A percentile compares a stretch with the other conserved stretches of the same genome.
phyloP scores from a whole-genome alignment of 176 grass and related monocot species.

The Zoysia japonica region DNA sequence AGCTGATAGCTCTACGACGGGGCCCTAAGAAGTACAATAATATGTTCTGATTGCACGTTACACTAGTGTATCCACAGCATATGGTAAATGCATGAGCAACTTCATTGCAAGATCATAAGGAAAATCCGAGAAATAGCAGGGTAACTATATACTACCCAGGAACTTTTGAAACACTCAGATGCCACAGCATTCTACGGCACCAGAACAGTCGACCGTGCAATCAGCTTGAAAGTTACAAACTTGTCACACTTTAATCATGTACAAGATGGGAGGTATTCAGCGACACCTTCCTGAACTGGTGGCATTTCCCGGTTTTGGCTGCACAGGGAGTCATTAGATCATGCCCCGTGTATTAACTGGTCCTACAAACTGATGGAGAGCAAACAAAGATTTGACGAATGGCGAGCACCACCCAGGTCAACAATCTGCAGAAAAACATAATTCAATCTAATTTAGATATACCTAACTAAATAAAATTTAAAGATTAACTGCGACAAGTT shows the following conservation, averaged over 20 bases:
- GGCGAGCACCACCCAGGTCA: conserved; percentile 15
- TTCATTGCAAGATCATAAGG: conserved; percentile 4
- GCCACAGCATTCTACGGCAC: conserved; percentile 20
- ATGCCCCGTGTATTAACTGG: conserved; percentile 20
- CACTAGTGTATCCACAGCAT: no score
- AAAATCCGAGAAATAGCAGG: not conserved
- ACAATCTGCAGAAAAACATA: conserved; percentile 49
- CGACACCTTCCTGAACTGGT: conserved; percentile 40
- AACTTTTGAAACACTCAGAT: conserved; percentile 35
- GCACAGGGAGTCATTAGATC: conserved; percentile 13
- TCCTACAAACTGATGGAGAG: conserved; percentile 45
- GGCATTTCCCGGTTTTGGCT: conserved; percentile 22
- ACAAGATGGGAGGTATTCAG: conserved; percentile 25
- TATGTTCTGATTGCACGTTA: no score
- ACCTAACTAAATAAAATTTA: not conserved
- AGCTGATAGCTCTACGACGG: no score
- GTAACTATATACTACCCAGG: conserved; percentile 38
- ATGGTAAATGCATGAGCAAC: not conserved
- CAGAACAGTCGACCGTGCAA: conserved; percentile 7
- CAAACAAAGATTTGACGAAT: conserved; percentile 52
- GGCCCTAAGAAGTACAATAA: no score
- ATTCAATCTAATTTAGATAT: conserved; percentile 1
- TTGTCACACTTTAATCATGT: conserved; percentile 26
- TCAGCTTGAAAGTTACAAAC: conserved; percentile 22
- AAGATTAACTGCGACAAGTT: conserved; percentile 4